These are phyloP conservation scores for Edaphochlamys debaryana DNA, from an alignment of 139 green algal species.

Conservation along the genomic window DNA sequence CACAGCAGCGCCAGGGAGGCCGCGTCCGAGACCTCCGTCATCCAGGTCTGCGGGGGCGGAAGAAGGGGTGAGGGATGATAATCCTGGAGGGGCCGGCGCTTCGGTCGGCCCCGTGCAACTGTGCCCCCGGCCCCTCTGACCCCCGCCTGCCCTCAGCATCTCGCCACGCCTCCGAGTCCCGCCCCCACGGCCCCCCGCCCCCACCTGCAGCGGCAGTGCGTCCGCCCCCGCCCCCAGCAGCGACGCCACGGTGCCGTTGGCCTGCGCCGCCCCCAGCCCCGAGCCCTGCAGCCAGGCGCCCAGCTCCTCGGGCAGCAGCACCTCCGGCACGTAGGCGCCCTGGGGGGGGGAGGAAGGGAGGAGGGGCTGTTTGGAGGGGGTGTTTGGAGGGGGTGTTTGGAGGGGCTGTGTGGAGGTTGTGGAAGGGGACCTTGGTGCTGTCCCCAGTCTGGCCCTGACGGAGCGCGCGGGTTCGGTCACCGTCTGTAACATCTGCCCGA, in stretches of 20 bases:
- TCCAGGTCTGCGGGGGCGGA: constrained; percentile 24
- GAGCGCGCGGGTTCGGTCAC: too few species aligned
- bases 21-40: background rate
- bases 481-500: too few species aligned
- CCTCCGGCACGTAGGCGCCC: background rate
- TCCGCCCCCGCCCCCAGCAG: background rate
- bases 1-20: constrained; percentile 6
- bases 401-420: too few species aligned
- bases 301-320: constrained; percentile 9
- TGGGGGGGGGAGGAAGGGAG: background rate
- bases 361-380: background rate
- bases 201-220: background rate
- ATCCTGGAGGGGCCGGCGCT: too few species aligned
- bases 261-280: background rate
- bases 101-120: too few species aligned
- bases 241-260: background rate
- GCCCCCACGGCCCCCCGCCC: too few species aligned
- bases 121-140: too few species aligned
- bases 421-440: too few species aligned
- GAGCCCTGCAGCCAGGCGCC: background rate
- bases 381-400: too few species aligned
- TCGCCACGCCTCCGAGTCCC: too few species aligned
- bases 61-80: background rate
- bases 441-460: too few species aligned
- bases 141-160: too few species aligned